Evolutionary conservation across 1,284 basidiomycete species (phyloP), one percentile per base, ranked within the genome.

Genomic region (Lentinula novae-zelandiae): DNA sequence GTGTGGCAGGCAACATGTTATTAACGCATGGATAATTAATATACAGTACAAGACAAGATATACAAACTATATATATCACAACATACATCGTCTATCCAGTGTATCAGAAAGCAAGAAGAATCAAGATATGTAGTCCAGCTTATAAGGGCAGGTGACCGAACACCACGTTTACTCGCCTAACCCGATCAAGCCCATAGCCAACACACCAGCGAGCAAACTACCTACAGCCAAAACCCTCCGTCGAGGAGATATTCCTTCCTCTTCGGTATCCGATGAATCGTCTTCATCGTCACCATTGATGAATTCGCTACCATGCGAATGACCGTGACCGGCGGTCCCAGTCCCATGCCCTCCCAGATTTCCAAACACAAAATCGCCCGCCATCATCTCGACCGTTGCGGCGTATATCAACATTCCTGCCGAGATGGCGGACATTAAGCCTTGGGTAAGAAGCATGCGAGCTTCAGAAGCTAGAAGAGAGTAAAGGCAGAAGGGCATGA

Each of bases 341-440:
- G 65, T 75, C 67, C 64, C 69, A 81, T 64, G 40, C 17, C 60
- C 60, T 15, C 60, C 53, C 4, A 78, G 76, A 66, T 89, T 85
- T 65, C 77, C 77, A 61, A 86, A 84, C 48, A 91, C 85, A 64
- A 91, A 90, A 71, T 91, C 89, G 2, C 83, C 89, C 0, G 87
- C 90, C 53, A 92, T 81, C 86, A 92, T 90, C 78, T 92, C 89
- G 10, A 92, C 87, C 17, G 86, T 89, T 12, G 86, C 83, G 0
- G 86, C 89, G 67, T 91, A 91, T 46, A 87, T 89, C 52, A 92
- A 79, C 85, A 91, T 85, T 1, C 90, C 90, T 1, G 89, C 87
- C 0, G 86, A 89, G n/a, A 90, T 76, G 8, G 87, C 87, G 4
- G 85, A 86, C 83, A 91, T 85, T 48, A 90, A 66, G 34, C 89